phyloP scores from a whole-genome alignment of 139 green algal species.

The Pseudopediastrum boryanum region DNA sequence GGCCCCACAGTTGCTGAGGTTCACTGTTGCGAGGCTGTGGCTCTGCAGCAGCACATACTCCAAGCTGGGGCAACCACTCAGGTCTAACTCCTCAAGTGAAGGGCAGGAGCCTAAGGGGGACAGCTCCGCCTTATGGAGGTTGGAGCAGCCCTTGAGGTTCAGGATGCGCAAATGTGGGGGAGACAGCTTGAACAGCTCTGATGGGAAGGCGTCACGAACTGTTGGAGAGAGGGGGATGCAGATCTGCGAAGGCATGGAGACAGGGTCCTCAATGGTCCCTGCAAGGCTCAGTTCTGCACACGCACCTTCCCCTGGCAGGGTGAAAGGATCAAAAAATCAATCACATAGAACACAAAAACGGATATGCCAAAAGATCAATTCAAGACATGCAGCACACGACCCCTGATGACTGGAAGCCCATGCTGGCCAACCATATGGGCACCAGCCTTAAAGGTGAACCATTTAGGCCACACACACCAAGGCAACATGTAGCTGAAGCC shows the following conservation, averaged over 20 bases:
- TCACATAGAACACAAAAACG: too few relatives aligned
- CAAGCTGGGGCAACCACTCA: conserved; percentile 61
- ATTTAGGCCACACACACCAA: too few relatives aligned
- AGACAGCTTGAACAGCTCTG: conserved; percentile 79
- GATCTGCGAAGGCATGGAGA: conserved; percentile 43
- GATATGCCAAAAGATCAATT: too few relatives aligned
- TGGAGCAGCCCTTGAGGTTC: conserved; percentile 59
- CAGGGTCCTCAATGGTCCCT: too few relatives aligned
- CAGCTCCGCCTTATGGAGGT: conserved; percentile 72
- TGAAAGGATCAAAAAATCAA: too few relatives aligned
- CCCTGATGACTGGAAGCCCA: too few relatives aligned
- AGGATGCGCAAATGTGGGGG: conserved; percentile 64
- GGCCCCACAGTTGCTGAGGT: conserved; percentile 54
- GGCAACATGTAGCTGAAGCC: too few relatives aligned
- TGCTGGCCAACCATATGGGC: too few relatives aligned
- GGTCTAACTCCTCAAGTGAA: conserved; percentile 61
- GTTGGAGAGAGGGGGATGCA: conserved; percentile 63
- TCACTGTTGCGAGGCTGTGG: conserved; percentile 53
- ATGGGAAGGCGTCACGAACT: conserved; percentile 73
- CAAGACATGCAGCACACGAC: too few relatives aligned
- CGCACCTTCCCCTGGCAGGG: too few relatives aligned
- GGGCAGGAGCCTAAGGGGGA: conserved; percentile 63
- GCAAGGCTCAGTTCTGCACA: too few relatives aligned
- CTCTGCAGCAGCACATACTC: conserved; percentile 75
- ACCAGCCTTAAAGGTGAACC: too few relatives aligned